Evolutionary conservation across 169 alveolate species (phyloP).

Genomic region (Besnoitia besnoiti): DNA sequence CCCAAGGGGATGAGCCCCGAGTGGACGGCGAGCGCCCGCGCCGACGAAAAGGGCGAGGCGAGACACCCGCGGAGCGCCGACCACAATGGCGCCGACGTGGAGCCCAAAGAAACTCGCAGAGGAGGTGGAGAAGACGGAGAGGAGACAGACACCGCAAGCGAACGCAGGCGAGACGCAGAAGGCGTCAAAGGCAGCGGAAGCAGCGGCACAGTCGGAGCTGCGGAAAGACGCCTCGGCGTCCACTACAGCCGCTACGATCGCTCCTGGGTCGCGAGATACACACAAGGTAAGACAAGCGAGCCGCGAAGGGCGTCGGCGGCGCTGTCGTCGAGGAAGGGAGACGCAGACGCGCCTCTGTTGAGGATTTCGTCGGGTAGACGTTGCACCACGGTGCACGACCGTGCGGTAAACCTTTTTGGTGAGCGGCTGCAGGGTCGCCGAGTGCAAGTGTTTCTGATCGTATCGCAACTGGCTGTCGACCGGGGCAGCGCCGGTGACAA

Average conservation of each 20-base stretch:
- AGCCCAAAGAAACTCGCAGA: not conserved
- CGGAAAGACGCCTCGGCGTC: conserved; percentile 55
- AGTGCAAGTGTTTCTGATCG: too few species aligned
- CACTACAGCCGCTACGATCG: conserved; percentile 62
- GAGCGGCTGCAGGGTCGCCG: too few species aligned
- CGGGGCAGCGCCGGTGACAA: too few species aligned
- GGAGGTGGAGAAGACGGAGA: not conserved
- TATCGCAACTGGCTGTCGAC: too few species aligned
- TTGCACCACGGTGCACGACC: too few species aligned
- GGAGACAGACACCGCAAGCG: not conserved
- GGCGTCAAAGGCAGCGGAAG: not conserved
- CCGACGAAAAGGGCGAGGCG: not conserved
- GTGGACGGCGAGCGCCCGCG: too few species aligned
- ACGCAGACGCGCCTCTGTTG: too few species aligned
- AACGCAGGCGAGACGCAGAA: not conserved
- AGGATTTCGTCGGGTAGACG: too few species aligned
- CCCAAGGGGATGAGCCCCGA: too few species aligned
- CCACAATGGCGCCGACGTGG: not conserved
- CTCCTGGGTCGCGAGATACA: conserved; percentile 60
- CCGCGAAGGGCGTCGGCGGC: too few species aligned
- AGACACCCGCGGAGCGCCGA: not conserved
- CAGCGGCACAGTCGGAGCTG: not conserved
- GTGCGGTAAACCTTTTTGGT: too few species aligned
- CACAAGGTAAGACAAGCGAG: conserved; percentile 51
- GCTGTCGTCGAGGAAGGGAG: too few species aligned